Base-by-base conservation (phyloP, 495 filamentous ascomycete species). In the Lophium mytilinum region DNA sequence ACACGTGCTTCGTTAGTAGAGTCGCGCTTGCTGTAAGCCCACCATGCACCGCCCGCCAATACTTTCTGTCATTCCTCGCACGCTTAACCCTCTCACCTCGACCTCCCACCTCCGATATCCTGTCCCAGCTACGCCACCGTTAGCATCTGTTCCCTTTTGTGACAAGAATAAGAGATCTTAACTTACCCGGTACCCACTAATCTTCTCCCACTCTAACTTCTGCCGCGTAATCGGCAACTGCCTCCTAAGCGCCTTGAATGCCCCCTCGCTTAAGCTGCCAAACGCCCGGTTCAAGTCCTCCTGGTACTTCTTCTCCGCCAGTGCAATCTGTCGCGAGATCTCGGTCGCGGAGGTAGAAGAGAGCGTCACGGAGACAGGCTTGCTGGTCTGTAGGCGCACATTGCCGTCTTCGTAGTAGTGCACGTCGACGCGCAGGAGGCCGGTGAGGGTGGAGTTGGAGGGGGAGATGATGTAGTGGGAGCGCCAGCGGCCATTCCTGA, bases 351-450 rank as follows among this genome's bases (percentile, higher is more conserved):
- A 72, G 2, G 80, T 80, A 2, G 80, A 69, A 4, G 64, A 46
- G 5, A 89, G 69, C n/a, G 79, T 78, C 3, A 76, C 60, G 24
- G 74, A 72, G 24, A 94, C 64, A 4, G 86, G 78, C 75, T 96
- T 96, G 62, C 76, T 83, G 11, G 91, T 96, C 57, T 88, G 78
- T 42, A 99, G 79, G 1, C 93, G 83, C 43, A 99, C 94, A 66
- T 99, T 99, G 40, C 94, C 94, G 72, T 99, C 94, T 73, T 99
- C 94, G 78, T 97, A 99, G 80, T 99, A 99, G 78, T 99, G 94
- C 45, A 99, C 92, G 67, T 93, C 88, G 35, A 90, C 86, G 62
- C 87, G 86, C 67, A 91, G 80, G 52, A 72, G 76, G 52, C 88
- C 88, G 10, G 78, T 76, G 11, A 91, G 74, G 45, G 71, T 78